Evolutionary conservation across 176 grass and related monocot genomes (phyloP), one percentile per base, ranked within the genome.

Genomic region (Sorghum bicolor): DNA sequence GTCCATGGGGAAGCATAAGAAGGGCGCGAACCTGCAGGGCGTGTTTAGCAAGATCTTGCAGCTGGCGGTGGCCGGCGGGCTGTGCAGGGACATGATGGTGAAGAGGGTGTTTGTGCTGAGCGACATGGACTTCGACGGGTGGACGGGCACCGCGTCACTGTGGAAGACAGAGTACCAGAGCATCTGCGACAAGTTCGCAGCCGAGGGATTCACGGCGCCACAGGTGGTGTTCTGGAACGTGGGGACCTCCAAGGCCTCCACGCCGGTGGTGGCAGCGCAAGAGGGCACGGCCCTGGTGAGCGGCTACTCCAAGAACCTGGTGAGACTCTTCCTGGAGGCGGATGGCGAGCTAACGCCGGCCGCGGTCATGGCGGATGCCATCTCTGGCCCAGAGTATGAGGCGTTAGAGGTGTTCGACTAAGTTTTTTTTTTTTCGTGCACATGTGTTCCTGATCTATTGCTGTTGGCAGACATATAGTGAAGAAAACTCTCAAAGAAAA

Each of bases 221-320:
- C 81, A 97, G 84, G 83, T 97, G 44, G 84, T 97, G 70, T 97
- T 93, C 82, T 97, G 91, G 94, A 96, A 96, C 82, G 78, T 97
- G 60, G 85, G 67, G 58, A 67, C 78, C 63, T 75, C 87, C 91
- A 39, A 85, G 74, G 41, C 64, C 22, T 88, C 77, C 14, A 86
- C 78, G 76, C 91, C 91, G 15, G 88, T 88, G 41, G n/a, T 70
- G 57, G 82, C 73, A 34, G 74, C 64, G 44, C 77, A 90, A 72
- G 82, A 80, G 19, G 85, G 88, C 65, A 85, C 82, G 36, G 88
- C 91, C 19, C 66, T 93, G n/a, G 83, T 93, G 8, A 88, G 91
- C 53, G 91, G 88, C 17, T 90, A 75, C 82, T 88, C 88, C 9
- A 93, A 93, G 88, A 93, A 93, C 73, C 65, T 93, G 72, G 61